Conservation (phyloP, 2,329 filamentous ascomycete species). For the Pestalotiopsis fici region DNA sequence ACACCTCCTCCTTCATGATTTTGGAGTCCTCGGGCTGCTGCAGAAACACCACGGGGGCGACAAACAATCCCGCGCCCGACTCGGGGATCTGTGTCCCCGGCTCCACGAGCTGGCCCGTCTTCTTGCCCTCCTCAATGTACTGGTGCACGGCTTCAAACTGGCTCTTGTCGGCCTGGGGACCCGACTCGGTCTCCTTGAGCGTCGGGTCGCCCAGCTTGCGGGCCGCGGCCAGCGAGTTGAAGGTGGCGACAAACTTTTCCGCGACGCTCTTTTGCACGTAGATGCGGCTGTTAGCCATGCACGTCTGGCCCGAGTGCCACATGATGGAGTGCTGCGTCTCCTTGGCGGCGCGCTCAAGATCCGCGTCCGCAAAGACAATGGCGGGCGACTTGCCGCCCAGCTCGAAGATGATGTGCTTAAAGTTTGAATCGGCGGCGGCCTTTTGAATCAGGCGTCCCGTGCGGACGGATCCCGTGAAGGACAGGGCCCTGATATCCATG, state of each 20-base stretch:
- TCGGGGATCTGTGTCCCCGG: slow-evolving; percentile 15
- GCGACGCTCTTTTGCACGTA: slow-evolving; percentile 57
- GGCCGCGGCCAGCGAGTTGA: slow-evolving; percentile 46
- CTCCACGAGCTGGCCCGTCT: slow-evolving; percentile 27
- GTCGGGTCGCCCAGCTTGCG: slow-evolving; percentile 39
- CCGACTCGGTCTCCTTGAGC: slow-evolving; percentile 32
- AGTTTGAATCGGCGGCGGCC: slow-evolving; percentile 62
- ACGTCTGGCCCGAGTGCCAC: slow-evolving; percentile 58
- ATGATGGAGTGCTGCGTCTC: slow-evolving; percentile 45
- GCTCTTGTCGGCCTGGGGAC: slow-evolving; percentile 51
- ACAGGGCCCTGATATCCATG: slow-evolving; percentile 69
- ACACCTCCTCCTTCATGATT: slow-evolving; percentile 63
- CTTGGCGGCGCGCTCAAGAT: slow-evolving; percentile 64
- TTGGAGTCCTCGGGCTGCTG: slow-evolving; percentile 40
- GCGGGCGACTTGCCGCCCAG: slow-evolving; percentile 70
- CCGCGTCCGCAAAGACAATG: slow-evolving; percentile 65
- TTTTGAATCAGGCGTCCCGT: slow-evolving; percentile 76
- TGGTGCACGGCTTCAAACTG: slow-evolving; percentile 48
- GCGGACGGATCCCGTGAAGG: slow-evolving; percentile 74
- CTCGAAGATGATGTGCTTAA: slow-evolving; percentile 68
- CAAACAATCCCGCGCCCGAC: slow-evolving; percentile 35
- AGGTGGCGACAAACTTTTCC: slow-evolving; percentile 58
- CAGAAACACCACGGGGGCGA: slow-evolving; percentile 48
- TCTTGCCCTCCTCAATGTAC: slow-evolving; percentile 47
- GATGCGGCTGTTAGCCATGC: slow-evolving; percentile 59